Evolutionary conservation across 108 stramenopile genomes (phyloP).

Genomic region (Fistulifera pelliculosa): DNA sequence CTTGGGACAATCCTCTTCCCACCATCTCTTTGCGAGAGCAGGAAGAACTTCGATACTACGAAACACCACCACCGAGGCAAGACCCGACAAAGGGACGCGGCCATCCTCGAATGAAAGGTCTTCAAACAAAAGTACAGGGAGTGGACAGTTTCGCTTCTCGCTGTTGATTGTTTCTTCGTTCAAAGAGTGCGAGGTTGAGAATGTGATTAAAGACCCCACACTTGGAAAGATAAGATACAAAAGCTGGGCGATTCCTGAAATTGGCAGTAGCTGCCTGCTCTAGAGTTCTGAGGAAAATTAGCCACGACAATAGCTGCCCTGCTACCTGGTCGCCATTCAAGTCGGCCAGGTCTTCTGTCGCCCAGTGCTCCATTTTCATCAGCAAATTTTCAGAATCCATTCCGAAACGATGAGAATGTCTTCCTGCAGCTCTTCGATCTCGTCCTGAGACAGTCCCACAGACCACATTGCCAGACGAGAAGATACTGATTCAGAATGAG

Average conservation of each 20-base stretch:
- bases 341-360: conserved; percentile 13
- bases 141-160: conserved; percentile 5
- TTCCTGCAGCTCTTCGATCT: conserved; percentile 60
- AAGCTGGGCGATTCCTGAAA: conserved; percentile 44
- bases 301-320: conserved; percentile 54
- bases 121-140: conserved; percentile 18
- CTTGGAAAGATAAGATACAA: conserved; percentile 50
- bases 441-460: conserved; percentile 39
- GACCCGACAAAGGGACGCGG: conserved; percentile 23
- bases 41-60: conserved; percentile 69
- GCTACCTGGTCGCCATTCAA: conserved; percentile 24
- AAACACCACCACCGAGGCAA: conserved; percentile 55
- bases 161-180: conserved; percentile 33
- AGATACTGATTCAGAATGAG: too few species aligned
- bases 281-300: conserved; percentile 36
- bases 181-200: conserved; percentile 40
- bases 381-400: conserved; percentile 51
- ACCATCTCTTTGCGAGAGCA: conserved; percentile 68
- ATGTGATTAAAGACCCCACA: conserved; percentile 25
- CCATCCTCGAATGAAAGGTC: conserved; percentile 2
- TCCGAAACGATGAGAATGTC: conserved; percentile 38
- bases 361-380: conserved; percentile 42
- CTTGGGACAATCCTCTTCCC: conserved; percentile 66
- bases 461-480: conserved; percentile 36
- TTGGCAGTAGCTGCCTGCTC: conserved; percentile 46